These are phyloP conservation scores for Meyerozyma sp. DNA, from an alignment of 1,139 yeast genomes.

Conservation along the genomic window DNA sequence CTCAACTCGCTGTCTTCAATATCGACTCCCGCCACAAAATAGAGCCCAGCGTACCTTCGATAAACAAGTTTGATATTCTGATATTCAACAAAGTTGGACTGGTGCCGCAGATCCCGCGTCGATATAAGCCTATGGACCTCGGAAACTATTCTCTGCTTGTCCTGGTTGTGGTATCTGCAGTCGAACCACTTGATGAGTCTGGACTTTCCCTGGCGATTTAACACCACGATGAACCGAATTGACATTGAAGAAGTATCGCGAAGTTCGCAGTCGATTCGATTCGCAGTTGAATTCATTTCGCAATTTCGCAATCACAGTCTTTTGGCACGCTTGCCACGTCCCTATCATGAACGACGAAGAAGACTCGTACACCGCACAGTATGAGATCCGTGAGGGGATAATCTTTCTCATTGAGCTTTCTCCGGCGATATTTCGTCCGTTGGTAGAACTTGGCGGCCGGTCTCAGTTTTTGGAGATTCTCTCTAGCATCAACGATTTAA, in stretches of 20 bases:
- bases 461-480: conserved; percentile 49
- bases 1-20: conserved; percentile 72
- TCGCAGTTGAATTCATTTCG: neutral
- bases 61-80: conserved; percentile 74
- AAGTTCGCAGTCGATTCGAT: neutral
- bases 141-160: conserved; percentile 50
- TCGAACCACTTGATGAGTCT: conserved; percentile 80
- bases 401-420: conserved; percentile 59
- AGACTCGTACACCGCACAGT: conserved; percentile 23
- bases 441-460: conserved; percentile 27
- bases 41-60: conserved; percentile 87
- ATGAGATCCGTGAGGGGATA: conserved; percentile 59
- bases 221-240: conserved; percentile 70
- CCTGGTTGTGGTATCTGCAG: conserved; percentile 30
- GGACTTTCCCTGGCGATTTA: conserved; percentile 91
- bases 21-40: conserved; percentile 77
- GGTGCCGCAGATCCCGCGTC: conserved; percentile 78
- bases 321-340: neutral
- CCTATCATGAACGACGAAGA: neutral
- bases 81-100: conserved; percentile 74
- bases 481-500: conserved; percentile 47
- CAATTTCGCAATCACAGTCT: neutral
- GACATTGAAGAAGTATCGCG: conserved; percentile 43
- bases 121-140: conserved; percentile 82
- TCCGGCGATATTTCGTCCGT: conserved; percentile 37